These are phyloP conservation scores for Starmerella stellata DNA, from an alignment of 805 yeast species.

Conservation along the genomic window DNA sequence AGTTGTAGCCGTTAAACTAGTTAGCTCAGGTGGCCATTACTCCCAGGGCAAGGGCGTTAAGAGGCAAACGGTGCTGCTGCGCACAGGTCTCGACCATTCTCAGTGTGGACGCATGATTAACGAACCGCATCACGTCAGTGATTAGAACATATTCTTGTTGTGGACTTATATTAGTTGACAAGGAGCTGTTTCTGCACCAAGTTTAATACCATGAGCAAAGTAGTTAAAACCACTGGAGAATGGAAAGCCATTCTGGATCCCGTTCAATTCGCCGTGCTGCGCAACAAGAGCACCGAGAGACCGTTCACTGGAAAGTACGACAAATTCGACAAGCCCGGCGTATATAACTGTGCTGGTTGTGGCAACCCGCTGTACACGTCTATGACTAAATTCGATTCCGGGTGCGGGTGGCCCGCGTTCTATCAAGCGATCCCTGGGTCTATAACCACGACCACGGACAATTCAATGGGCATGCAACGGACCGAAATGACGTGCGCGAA, in stretches of 20 bases:
- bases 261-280: slow-evolving; percentile 57
- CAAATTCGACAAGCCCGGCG: slow-evolving; percentile 35
- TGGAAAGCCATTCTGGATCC: slow-evolving; percentile 71
- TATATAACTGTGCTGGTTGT: slow-evolving; percentile 77
- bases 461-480: slow-evolving; percentile 55
- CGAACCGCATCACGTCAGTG: neutral
- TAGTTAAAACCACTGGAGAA: slow-evolving; percentile 32
- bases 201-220: neutral
- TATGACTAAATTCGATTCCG: slow-evolving; percentile 65
- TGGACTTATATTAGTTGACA: neutral
- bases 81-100: too few relatives aligned
- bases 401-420: slow-evolving; percentile 98
- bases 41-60: too few relatives aligned
- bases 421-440: slow-evolving; percentile 77
- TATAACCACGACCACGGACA: slow-evolving; percentile 42
- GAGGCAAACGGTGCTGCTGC: neutral
- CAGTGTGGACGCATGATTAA: too few relatives aligned
- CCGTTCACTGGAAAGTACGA: slow-evolving; percentile 48
- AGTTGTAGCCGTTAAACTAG: too few relatives aligned
- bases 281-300: slow-evolving; percentile 56
- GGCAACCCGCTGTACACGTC: slow-evolving; percentile 60
- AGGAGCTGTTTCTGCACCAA: too few relatives aligned
- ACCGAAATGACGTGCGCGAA: slow-evolving; percentile 74
- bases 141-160: neutral
- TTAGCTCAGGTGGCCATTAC: too few relatives aligned